Conservation (phyloP, 306 rosid genomes). For the Lablab purpureus region DNA sequence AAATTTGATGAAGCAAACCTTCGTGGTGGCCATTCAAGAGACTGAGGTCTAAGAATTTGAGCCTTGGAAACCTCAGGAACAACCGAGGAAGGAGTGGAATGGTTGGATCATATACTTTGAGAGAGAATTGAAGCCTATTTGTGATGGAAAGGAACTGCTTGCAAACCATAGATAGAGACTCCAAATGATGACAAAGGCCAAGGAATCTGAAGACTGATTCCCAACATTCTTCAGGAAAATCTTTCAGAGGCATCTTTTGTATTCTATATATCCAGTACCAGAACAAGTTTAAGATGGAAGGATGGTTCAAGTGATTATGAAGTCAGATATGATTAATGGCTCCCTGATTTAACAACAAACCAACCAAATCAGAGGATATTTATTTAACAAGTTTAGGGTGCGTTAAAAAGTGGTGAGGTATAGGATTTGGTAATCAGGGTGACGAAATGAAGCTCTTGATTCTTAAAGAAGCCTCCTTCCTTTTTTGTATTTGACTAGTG, state of each 20-base stretch:
- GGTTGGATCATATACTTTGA: constrained; percentile 49
- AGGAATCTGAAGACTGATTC: constrained; percentile 58
- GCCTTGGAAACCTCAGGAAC: constrained; percentile 57
- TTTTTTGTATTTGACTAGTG: constrained; percentile 34
- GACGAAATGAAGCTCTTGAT: constrained; percentile 5
- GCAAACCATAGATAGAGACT: constrained; percentile 69
- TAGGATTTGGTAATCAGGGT: not conserved
- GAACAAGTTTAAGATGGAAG: not conserved
- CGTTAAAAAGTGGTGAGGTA: not conserved
- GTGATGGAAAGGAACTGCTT: constrained; percentile 68
- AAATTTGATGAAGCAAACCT: constrained; percentile 53
- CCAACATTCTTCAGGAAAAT: constrained; percentile 73
- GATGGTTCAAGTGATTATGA: not conserved
- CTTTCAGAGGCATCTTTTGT: constrained; percentile 16
- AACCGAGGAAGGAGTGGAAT: constrained; percentile 53
- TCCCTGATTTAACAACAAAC: constrained; percentile 33
- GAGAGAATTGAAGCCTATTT: constrained; percentile 50
- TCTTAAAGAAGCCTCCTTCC: constrained; percentile 9
- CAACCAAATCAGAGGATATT: not conserved
- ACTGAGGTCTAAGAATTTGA: constrained; percentile 60
- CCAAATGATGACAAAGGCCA: constrained; percentile 47
- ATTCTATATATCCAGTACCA: not conserved
- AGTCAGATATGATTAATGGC: constrained; percentile 3
- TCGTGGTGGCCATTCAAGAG: constrained; percentile 53
- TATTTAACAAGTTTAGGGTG: constrained; percentile 10